Evolutionary conservation across 2,329 filamentous ascomycete genomes (phyloP).

Genomic region (Neurospora sp.): DNA sequence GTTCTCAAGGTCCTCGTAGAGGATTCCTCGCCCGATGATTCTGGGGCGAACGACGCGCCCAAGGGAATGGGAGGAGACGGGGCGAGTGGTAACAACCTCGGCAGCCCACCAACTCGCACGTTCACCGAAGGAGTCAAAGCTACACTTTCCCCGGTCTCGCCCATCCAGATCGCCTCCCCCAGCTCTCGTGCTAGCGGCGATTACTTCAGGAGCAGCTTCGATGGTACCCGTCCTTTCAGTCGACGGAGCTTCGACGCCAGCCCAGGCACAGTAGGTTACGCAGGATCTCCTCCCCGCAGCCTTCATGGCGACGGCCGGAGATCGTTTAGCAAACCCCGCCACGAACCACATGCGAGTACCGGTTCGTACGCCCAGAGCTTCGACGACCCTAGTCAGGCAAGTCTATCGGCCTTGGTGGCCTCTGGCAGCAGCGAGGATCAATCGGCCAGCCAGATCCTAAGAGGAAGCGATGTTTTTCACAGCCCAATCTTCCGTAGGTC

Average conservation of each 20-base stretch:
- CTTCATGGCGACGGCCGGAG: constrained; percentile 47
- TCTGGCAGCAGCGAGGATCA: constrained; percentile 65
- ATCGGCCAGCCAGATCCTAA: constrained; percentile 84
- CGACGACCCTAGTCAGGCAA: constrained; percentile 52
- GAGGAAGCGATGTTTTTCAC: constrained; percentile 79
- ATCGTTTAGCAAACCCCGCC: constrained; percentile 38
- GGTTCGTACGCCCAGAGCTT: constrained; percentile 69
- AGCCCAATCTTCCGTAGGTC: constrained; percentile 59
- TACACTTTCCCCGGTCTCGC: constrained; percentile 46
- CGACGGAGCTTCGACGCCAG: constrained; percentile 44
- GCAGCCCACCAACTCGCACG: constrained; percentile 28
- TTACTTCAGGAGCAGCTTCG: constrained; percentile 41
- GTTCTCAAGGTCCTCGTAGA: constrained; percentile 66
- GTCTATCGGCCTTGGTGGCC: constrained; percentile 58
- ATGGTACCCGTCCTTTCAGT: constrained; percentile 37
- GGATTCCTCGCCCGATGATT: constrained; percentile 42
- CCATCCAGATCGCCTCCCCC: constrained; percentile 29
- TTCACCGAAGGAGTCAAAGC: constrained; percentile 51
- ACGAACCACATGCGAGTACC: constrained; percentile 51
- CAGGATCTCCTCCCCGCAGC: constrained; percentile 45
- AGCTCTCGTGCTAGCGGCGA: constrained; percentile 50
- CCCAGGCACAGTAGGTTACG: constrained; percentile 25
- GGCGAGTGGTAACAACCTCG: constrained; percentile 12
- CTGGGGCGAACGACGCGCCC: constrained; percentile 19
- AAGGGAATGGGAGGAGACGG: not conserved